Base-by-base conservation (phyloP, 352 stramenopile genomes). In the Aphanomyces invadans region DNA sequence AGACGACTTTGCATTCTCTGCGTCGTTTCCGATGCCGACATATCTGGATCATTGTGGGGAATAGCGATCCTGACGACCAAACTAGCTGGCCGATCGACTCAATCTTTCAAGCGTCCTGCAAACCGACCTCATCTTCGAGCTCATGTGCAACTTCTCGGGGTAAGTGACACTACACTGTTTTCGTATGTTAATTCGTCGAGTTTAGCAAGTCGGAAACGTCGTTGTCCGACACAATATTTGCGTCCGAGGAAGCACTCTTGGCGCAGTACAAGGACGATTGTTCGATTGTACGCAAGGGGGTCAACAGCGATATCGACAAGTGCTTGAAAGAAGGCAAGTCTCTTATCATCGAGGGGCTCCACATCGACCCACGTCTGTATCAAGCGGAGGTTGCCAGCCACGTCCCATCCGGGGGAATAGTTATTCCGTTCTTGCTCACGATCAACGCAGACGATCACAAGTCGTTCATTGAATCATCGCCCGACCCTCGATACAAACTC, bases 111-210 rank as follows among this genome's bases (percentile, higher is more conserved):
- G 86, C 29, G 83, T 95, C 4, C 73, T 95, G 21, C 86, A 95
- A 63, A 92, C 83, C 0, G 86, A 95, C 54, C 76, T 95, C 44
- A 95, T 92, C 62, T 92, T 92, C 68, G 86, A 92, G 71, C 78
- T 95, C 51, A 95, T 95, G 86, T 95, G 86, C 72, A 95, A 95
- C 52, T 95, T 95, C 63, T 95, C 86, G 1, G 86, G 83, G 86
- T 95, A 63, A 17, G 73, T 63, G 11, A 17, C 48, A 1, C 5
- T 19, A 64, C 32, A 25, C 23, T 52, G 25, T 7, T 45, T 44
- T 59, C 11, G 15, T n/a, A 63, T 61, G 9, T 49, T 33, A 19
- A 72, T 33, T 7, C 63, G 19, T 29, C 29, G 21, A 7, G 21
- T 51, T 17, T 38, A 87, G 78, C 0, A 73, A 79, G 42, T 69